Evolutionary conservation across 139 green algal genomes (phyloP), one percentile per base, ranked within the genome.

Genomic region (Coccomyxa sp.): DNA sequence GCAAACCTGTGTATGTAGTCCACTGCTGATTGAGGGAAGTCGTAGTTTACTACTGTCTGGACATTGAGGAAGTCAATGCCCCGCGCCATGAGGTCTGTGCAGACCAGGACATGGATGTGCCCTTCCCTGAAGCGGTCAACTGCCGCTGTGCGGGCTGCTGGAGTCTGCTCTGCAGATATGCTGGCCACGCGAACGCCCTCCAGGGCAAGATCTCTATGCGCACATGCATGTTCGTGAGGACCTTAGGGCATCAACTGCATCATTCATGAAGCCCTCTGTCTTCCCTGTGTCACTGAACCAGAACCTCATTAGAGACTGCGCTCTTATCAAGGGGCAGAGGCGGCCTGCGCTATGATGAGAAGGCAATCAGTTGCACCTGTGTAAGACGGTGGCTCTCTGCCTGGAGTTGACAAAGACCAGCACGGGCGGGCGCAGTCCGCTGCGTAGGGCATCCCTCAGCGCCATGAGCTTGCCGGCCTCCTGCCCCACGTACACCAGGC

Each of bases 11-110:
- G 96, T 50, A 99, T 89, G 83, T 99, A 99, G 79, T 97, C 92
- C 18, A 85, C 84, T 0, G 90, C 91, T 29, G 85, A 89, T 22
- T 81, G 70, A 0, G 96, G 96, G 76, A 96, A 97, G 87, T 99
- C 97, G 73, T 95, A 99, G 81, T 98, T 99, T 74, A 99, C 83
- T 18, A 99, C 95, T 0, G 91, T 95, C 76, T 93, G 90, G 22
- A 99, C 91, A 7, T 90, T 94, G 22, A 93, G 78, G 82, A 99
- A 98, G 78, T 91, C 87, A 69, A 90, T 84, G 33, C 87, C 87
- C 29, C 91, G 80, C 9, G 86, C 94, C 38, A 99, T 84, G 6
- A 99, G 79, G 88, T 99, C 96, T 0, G 96, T 99, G 70, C 93
- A 87, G 29, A 99, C 89, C 39, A 99, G 88, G 70, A 98, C 80